A percentile compares a stretch with the other conserved stretches of the same genome.
These are phyloP conservation scores for Nakaseomyces glabratus DNA, from an alignment of 1,139 yeast genomes.

Conservation along the genomic window DNA sequence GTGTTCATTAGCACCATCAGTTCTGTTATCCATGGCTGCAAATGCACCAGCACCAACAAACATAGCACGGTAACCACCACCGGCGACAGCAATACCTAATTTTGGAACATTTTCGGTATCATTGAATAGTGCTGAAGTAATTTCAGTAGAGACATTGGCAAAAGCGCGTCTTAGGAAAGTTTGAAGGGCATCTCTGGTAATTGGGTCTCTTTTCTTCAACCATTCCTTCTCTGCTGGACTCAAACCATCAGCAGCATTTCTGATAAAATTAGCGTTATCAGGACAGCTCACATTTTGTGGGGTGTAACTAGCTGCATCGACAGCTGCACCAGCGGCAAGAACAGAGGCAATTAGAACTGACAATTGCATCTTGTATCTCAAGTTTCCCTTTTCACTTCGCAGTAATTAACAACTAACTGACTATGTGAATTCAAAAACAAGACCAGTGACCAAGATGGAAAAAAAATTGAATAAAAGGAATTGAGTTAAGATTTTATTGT, in stretches of 20 bases:
- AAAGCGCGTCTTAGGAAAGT: conserved; percentile 52
- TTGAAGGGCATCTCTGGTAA: conserved; percentile 46
- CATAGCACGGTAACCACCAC: conserved; percentile 93
- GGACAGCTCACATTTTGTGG: conserved; percentile 41
- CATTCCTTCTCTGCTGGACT: conserved; percentile 31
- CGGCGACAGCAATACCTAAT: conserved; percentile 71
- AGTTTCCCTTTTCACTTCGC: no score
- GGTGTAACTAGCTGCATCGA: conserved; percentile 49
- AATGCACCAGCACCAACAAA: conserved; percentile 75
- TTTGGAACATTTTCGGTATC: conserved; percentile 15
- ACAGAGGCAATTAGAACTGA: conserved; percentile 2
- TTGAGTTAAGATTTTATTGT: no score
- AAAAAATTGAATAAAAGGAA: no score
- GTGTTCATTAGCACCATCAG: conserved; percentile 45
- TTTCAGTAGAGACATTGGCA: conserved; percentile 35
- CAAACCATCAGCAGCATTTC: conserved; percentile 32
- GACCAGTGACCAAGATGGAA: no score
- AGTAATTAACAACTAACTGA: no score
- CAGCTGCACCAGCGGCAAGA: conserved; percentile 26
- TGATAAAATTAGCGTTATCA: conserved; percentile 27
- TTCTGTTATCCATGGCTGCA: conserved; percentile 68
- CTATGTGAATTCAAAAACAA: no score
- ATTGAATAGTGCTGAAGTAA: conserved; percentile 30
- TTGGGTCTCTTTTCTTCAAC: conserved; percentile 40
- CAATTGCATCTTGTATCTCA: no score